Evolutionary conservation across 2,329 filamentous ascomycete genomes (phyloP).

Genomic region (Ceratocystis colombiana): DNA sequence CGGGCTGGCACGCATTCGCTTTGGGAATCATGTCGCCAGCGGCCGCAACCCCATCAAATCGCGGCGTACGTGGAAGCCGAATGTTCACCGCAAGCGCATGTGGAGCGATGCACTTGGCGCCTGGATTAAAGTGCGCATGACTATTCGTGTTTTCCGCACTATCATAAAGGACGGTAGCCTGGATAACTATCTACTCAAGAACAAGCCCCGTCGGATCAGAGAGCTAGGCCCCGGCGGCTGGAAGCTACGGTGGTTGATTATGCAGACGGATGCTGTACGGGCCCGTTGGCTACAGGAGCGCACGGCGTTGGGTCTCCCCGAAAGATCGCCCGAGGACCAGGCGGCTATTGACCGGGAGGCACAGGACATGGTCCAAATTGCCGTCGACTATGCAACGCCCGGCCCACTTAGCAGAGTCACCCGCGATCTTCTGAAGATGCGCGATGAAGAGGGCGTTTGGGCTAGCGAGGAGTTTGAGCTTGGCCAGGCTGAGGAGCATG

Average conservation of each 20-base stretch:
- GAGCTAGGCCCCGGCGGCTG: slow-evolving; percentile 85
- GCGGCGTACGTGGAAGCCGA: slow-evolving; percentile 63
- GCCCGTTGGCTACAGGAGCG: slow-evolving; percentile 57
- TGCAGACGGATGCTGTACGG: slow-evolving; percentile 62
- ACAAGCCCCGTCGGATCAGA: slow-evolving; percentile 65
- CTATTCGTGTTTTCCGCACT: slow-evolving; percentile 57
- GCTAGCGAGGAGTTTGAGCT: slow-evolving; percentile 39
- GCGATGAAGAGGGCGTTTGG: slow-evolving; percentile 28
- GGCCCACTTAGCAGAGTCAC: slow-evolving; percentile 34
- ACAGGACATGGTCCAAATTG: slow-evolving; percentile 36
- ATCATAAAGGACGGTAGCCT: slow-evolving; percentile 75
- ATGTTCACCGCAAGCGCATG: slow-evolving; percentile 58
- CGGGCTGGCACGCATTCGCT: slow-evolving; percentile 59
- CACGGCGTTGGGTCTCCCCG: slow-evolving; percentile 50
- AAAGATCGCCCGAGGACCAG: slow-evolving; percentile 32
- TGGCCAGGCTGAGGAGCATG: slow-evolving; percentile 35
- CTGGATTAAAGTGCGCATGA: slow-evolving; percentile 58
- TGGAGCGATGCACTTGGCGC: slow-evolving; percentile 53
- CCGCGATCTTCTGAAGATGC: slow-evolving; percentile 35
- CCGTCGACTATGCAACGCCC: slow-evolving; percentile 37
- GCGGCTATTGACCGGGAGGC: slow-evolving; percentile 32
- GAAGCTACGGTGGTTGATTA: slow-evolving; percentile 78
- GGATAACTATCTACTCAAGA: slow-evolving; percentile 80
- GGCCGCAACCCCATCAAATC: slow-evolving; percentile 59
- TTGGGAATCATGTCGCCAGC: slow-evolving; percentile 69